These are phyloP conservation scores for Eragrostis tef DNA, from an alignment of 202 grass and related monocot species.

Conservation along the genomic window DNA sequence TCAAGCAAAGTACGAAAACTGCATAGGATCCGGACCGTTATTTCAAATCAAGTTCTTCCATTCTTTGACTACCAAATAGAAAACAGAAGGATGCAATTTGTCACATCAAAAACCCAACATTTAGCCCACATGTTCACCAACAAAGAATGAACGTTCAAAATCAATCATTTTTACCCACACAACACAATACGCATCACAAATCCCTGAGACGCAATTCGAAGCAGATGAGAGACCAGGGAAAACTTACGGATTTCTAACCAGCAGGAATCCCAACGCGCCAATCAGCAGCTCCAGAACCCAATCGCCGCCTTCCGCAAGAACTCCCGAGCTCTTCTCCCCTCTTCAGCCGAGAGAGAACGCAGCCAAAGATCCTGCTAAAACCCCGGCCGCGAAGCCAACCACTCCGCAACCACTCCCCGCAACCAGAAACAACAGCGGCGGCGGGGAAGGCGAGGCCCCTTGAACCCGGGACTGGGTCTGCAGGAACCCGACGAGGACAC, in stretches of 20 bases:
- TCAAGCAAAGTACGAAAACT: background rate
- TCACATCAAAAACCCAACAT: background rate
- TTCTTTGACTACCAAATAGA: background rate
- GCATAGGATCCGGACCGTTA: slow-evolving; percentile 6
- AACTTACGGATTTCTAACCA: background rate
- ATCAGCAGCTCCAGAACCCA: background rate
- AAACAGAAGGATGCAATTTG: background rate
- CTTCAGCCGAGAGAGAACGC: background rate
- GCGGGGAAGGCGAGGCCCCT: slow-evolving; percentile 39
- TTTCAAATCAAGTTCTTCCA: background rate
- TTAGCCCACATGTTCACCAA: background rate
- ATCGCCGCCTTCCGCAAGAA: slow-evolving; percentile 18
- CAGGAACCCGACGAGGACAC: slow-evolving; percentile 44
- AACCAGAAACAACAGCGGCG: slow-evolving; percentile 23
- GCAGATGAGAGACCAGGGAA: background rate
- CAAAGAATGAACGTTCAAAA: background rate
- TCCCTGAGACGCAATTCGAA: slow-evolving; percentile 13
- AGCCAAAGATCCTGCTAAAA: slow-evolving; percentile 37
- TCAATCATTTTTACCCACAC: background rate
- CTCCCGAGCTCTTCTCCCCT: background rate
- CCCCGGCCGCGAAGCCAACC: slow-evolving; percentile 37
- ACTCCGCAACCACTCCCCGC: slow-evolving; percentile 48
- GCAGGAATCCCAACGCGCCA: slow-evolving; percentile 19
- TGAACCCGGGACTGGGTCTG: slow-evolving; percentile 50
- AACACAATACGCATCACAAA: slow-evolving; percentile 21